A percentile compares a stretch with the other conserved stretches of the same genome.
phyloP scores from a whole-genome alignment of 805 yeast genomes.

The Komagataella populi region DNA sequence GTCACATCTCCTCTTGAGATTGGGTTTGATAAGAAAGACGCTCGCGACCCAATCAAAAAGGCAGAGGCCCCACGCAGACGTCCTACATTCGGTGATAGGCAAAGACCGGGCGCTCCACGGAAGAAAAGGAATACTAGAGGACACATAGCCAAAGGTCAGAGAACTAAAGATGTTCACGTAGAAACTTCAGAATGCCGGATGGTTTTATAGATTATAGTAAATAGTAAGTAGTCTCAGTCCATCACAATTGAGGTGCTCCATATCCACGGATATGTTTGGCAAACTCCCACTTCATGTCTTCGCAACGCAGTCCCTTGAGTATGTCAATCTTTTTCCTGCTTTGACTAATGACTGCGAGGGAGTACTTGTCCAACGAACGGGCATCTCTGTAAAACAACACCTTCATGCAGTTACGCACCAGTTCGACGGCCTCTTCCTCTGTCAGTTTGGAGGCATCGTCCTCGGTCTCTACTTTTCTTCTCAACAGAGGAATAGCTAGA shows the following conservation, averaged over 20 bases:
- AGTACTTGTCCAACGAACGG: constrained; percentile 76
- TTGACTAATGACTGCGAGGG: constrained; percentile 62
- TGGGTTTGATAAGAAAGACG: background rate
- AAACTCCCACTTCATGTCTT: constrained; percentile 78
- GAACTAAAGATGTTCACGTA: background rate
- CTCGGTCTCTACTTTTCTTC: constrained; percentile 73
- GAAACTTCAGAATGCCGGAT: background rate
- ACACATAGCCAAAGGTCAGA: no score
- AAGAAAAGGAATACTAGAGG: no score
- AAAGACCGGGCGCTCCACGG: no score
- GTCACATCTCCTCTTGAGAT: background rate
- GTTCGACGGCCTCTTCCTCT: constrained; percentile 63
- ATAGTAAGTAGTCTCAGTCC: background rate
- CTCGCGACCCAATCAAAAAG: background rate
- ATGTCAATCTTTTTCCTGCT: constrained; percentile 45
- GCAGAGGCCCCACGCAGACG: no score
- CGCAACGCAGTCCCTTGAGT: constrained; percentile 44
- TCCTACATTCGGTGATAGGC: no score
- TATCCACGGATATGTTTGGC: constrained; percentile 85
- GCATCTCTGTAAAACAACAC: constrained; percentile 95
- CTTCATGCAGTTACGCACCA: constrained; percentile 82
- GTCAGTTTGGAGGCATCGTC: constrained; percentile 56
- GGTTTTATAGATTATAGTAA: background rate
- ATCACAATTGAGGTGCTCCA: constrained; percentile 50
- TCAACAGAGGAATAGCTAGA: constrained; percentile 81